phyloP scores from a whole-genome alignment of 1,139 yeast species.

The Debaryomycetaceae sp. region DNA sequence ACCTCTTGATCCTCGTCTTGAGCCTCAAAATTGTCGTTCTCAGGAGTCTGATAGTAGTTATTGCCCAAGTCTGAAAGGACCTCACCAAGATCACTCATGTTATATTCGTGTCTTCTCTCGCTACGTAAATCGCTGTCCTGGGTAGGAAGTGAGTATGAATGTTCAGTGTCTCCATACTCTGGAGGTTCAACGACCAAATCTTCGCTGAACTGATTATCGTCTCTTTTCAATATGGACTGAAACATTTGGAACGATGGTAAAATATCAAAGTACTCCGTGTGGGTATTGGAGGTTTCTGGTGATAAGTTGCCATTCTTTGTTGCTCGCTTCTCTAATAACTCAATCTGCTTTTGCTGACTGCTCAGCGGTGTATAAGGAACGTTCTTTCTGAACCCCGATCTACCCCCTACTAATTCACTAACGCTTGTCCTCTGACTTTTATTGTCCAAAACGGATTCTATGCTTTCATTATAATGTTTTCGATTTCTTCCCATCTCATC shows the following conservation, averaged over 20 bases:
- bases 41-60: constrained; percentile 2
- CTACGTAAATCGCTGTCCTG: not conserved
- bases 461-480: not conserved
- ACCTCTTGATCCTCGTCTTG: constrained; percentile 17
- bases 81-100: not conserved
- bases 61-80: not conserved
- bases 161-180: constrained; percentile 32
- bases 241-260: constrained; percentile 66
- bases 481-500: not conserved
- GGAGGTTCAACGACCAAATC: constrained; percentile 38
- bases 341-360: constrained; percentile 37
- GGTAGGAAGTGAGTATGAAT: constrained; percentile 17
- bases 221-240: constrained; percentile 50
- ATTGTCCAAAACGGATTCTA: not conserved
- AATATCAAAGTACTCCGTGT: constrained; percentile 50
- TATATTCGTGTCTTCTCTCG: not conserved
- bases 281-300: constrained; percentile 26
- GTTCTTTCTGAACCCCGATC: constrained; percentile 3
- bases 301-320: constrained; percentile 18
- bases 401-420: not conserved
- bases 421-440: not conserved
- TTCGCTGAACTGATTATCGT: constrained; percentile 41
- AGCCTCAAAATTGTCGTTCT: constrained; percentile 17
- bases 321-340: constrained; percentile 13
- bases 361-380: constrained; percentile 34